Evolutionary conservation across 306 rosid species (phyloP).

Genomic region (Sicyos baderoa): DNA sequence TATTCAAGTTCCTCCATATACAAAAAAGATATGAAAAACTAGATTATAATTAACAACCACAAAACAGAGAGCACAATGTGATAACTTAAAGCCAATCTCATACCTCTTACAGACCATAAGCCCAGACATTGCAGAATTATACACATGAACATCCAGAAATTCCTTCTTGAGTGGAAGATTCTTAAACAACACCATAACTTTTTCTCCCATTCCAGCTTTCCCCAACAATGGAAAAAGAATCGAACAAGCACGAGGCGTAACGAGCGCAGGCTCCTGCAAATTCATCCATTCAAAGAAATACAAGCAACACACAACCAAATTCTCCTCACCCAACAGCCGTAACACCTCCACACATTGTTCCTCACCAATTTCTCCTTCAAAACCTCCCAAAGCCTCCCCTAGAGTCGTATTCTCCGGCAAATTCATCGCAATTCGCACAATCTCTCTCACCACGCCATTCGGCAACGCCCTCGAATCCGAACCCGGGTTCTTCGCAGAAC

Average conservation of each 20-base stretch:
- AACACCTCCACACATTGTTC: conserved; percentile 52
- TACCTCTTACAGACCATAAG: conserved; percentile 57
- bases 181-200: conserved; percentile 47
- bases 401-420: conserved; percentile 50
- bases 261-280: conserved; percentile 53
- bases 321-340: conserved; percentile 44
- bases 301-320: conserved; percentile 44
- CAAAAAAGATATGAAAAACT: background rate
- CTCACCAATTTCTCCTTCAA: conserved; percentile 43
- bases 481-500: background rate
- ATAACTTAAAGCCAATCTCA: conserved; percentile 12
- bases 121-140: conserved; percentile 72
- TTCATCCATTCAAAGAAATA: conserved; percentile 91
- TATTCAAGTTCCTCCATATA: background rate
- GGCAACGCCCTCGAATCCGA: conserved; percentile 20
- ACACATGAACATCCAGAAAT: conserved; percentile 61
- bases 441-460: conserved; percentile 45
- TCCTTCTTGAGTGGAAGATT: conserved; percentile 50
- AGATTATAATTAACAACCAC: background rate
- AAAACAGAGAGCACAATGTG: conserved; percentile 21
- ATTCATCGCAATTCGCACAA: conserved; percentile 49
- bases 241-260: conserved; percentile 56
- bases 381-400: conserved; percentile 54
- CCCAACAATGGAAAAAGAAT: conserved; percentile 68
- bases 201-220: conserved; percentile 64